These are phyloP conservation scores for Pyrenochaeta sp. DNA, from an alignment of 2,329 filamentous ascomycete genomes.

Conservation along the genomic window DNA sequence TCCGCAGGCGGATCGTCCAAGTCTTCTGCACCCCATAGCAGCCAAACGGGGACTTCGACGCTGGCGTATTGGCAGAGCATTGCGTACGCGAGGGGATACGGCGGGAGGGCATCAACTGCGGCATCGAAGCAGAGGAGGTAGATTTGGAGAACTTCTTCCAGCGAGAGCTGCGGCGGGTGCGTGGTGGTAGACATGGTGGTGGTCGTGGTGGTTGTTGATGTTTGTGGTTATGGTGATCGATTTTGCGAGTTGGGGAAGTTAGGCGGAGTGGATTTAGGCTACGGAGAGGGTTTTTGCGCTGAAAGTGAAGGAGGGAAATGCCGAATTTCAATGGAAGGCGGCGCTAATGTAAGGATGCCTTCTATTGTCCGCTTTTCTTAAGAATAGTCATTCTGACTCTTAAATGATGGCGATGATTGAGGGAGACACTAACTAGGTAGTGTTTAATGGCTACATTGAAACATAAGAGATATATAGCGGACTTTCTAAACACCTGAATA, in stretches of 20 bases:
- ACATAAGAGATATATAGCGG: neutral
- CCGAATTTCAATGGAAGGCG: neutral
- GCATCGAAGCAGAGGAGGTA: slow-evolving; percentile 16
- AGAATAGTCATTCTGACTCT: neutral
- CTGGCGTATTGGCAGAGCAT: neutral
- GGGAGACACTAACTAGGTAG: neutral
- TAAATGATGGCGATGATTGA: too few species aligned
- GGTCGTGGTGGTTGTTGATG: neutral
- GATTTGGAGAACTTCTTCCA: slow-evolving; percentile 11
- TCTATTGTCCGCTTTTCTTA: neutral
- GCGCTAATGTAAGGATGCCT: neutral
- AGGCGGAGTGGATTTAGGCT: neutral
- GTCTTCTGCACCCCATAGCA: slow-evolving; percentile 2
- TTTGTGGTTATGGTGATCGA: neutral
- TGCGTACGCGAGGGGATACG: slow-evolving; percentile 7
- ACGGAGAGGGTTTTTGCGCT: neutral
- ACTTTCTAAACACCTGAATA: neutral
- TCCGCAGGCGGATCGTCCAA: slow-evolving; percentile 2
- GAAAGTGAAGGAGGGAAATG: neutral
- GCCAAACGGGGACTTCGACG: neutral
- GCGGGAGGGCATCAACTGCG: slow-evolving; percentile 4
- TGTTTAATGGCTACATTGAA: neutral
- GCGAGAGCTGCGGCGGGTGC: neutral
- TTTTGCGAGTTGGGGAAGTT: neutral
- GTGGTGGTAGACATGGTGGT: neutral